A percentile compares a stretch with the other conserved stretches of the same genome.
Evolutionary conservation across 331 rosid species (phyloP).

Genomic region (Malus hybrid): DNA sequence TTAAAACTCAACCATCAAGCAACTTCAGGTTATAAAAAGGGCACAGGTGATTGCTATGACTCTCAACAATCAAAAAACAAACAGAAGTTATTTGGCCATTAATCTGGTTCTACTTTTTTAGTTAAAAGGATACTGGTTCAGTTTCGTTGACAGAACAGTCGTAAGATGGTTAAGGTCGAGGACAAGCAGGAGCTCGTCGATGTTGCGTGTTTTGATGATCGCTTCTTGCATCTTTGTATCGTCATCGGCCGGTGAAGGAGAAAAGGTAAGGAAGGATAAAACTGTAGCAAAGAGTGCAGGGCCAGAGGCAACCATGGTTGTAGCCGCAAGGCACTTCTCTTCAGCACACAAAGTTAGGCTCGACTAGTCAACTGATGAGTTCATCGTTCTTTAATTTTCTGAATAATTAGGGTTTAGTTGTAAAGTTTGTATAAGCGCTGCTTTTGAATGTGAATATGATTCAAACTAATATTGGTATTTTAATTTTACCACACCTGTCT

Average conservation of each 20-base stretch:
- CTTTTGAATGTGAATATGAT: too few relatives aligned
- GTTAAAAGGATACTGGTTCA: too few relatives aligned
- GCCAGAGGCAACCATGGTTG: conserved; percentile 29
- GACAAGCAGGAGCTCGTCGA: conserved; percentile 5
- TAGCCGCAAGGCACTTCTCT: conserved; percentile 45
- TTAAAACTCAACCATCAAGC: too few relatives aligned
- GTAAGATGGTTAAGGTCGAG: neutral
- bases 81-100: too few relatives aligned
- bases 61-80: too few relatives aligned
- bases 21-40: too few relatives aligned
- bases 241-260: neutral
- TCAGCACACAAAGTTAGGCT: conserved; percentile 38
- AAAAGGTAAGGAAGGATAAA: neutral
- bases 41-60: too few relatives aligned
- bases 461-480: neutral
- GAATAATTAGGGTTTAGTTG: neutral
- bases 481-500: neutral
- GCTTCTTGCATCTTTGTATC: conserved; percentile 7
- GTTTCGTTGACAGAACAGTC: too few relatives aligned
- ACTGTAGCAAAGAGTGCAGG: neutral
- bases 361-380: conserved; percentile 5
- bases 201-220: neutral
- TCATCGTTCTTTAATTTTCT: neutral
- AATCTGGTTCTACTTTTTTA: too few relatives aligned
- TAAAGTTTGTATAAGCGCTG: too few relatives aligned